A percentile compares a stretch with the other conserved stretches of the same genome.
Conservation (phyloP, 768 basidiomycete species). For the Amyloporia xantha region DNA sequence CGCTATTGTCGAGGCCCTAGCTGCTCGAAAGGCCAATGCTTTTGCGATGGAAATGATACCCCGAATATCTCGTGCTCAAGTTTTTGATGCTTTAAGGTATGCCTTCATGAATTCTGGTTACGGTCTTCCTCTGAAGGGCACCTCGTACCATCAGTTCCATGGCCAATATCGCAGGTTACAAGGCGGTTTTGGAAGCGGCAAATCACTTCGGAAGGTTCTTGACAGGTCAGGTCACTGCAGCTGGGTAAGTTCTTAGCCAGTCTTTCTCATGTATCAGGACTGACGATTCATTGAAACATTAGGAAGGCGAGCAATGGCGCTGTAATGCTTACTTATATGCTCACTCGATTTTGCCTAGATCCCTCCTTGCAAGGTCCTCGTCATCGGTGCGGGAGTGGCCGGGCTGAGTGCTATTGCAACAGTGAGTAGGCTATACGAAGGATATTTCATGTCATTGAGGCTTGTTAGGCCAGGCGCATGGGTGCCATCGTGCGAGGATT, state of each 20-base stretch:
- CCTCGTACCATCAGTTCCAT: too few relatives aligned
- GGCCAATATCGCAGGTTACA: conserved; percentile 94
- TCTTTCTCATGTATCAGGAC: not conserved
- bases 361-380: conserved; percentile 78
- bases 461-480: conserved; percentile 60
- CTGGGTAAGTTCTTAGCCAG: conserved; percentile 50
- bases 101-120: conserved; percentile 2
- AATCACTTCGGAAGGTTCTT: conserved; percentile 86
- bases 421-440: conserved; percentile 36
- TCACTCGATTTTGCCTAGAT: conserved; percentile 40
- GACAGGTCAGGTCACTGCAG: conserved; percentile 88
- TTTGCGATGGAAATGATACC: conserved; percentile 94
- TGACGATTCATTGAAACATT: not conserved
- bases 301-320: too few relatives aligned
- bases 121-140: not conserved
- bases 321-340: too few relatives aligned
- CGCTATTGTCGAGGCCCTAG: conserved; percentile 59
- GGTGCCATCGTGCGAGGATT: conserved; percentile 88
- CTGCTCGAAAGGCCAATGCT: conserved; percentile 58
- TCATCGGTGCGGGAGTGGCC: conserved; percentile 87
- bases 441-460: too few relatives aligned
- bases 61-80: conserved; percentile 84
- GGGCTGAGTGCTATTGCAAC: conserved; percentile 86
- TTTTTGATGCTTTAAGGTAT: conserved; percentile 83
- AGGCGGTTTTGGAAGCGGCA: conserved; percentile 85